Evolutionary conservation across 129 eudicot species (phyloP).

Genomic region (Dittrichia graveolens): DNA sequence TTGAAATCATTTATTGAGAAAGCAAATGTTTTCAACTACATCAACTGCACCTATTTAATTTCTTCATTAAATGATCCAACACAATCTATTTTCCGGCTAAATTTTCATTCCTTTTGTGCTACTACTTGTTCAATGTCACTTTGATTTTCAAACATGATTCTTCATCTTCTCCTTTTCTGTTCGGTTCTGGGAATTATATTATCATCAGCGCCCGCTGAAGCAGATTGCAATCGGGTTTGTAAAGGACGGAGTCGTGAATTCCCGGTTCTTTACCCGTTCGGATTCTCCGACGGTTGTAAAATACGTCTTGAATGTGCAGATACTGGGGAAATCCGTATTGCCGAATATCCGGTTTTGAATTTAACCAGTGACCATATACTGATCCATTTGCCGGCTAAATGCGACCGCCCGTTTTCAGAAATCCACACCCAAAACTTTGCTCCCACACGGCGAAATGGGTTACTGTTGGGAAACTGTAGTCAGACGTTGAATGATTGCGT

Average conservation of each 20-base stretch:
- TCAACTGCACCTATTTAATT: conserved; percentile 47
- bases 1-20: conserved; percentile 35
- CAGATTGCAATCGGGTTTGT: conserved; percentile 42
- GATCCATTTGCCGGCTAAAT: conserved; percentile 46
- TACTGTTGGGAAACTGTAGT: conserved; percentile 52
- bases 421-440: conserved; percentile 36
- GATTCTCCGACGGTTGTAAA: conserved; percentile 55
- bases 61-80: conserved; percentile 17
- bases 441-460: conserved; percentile 48
- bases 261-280: conserved; percentile 68
- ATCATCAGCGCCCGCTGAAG: conserved; percentile 17
- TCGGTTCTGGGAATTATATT: conserved; percentile 17
- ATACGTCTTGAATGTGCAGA: conserved; percentile 48
- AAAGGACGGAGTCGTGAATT: conserved; percentile 9
- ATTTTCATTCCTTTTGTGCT: not conserved
- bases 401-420: conserved; percentile 41
- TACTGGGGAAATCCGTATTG: conserved; percentile 18
- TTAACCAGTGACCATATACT: conserved; percentile 46
- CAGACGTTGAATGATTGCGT: conserved; percentile 36
- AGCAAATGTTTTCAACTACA: conserved; percentile 29
- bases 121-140: conserved; percentile 13
- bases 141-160: conserved; percentile 20
- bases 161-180: conserved; percentile 28
- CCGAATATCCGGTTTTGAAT: conserved; percentile 38
- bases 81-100: not conserved